These are phyloP conservation scores for Cardiospermum halicacabum DNA, from an alignment of 345 rosid species.

Conservation along the genomic window DNA sequence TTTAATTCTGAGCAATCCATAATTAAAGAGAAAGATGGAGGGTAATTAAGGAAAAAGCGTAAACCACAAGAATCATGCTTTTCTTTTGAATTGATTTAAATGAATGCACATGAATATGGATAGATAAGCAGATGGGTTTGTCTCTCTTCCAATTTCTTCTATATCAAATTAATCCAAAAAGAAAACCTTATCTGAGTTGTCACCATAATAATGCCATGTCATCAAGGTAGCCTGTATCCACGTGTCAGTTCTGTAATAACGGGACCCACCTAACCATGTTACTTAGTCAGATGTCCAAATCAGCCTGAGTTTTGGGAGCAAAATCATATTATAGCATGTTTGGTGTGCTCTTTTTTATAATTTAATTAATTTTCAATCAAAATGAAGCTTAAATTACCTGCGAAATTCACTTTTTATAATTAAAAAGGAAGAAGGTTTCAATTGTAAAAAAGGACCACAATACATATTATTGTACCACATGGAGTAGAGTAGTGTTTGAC, in stretches of 20 bases:
- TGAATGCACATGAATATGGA: conserved; percentile 51
- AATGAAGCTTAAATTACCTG: not conserved
- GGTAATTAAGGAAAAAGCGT: conserved; percentile 11
- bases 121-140: conserved; percentile 38
- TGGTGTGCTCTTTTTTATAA: no score
- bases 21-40: not conserved
- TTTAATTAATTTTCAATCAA: no score
- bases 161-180: not conserved
- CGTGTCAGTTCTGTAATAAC: conserved; percentile 15
- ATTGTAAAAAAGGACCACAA: conserved; percentile 3
- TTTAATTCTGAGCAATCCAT: no score
- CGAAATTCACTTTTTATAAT: not conserved
- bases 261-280: conserved; percentile 8
- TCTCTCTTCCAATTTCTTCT: conserved; percentile 15
- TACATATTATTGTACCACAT: conserved; percentile 2
- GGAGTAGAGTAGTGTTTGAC: conserved; percentile 3
- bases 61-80: conserved; percentile 56
- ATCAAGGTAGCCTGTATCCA: conserved; percentile 6
- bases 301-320: conserved; percentile 16
- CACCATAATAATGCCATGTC: conserved; percentile 25
- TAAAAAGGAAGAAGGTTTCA: no score
- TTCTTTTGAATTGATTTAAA: conserved; percentile 30
- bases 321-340: not conserved
- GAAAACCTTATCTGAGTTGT: no score
- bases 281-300: conserved; percentile 21